These are phyloP conservation scores for Leptodermis oblonga DNA, from an alignment of 257 asterid genomes.

Conservation along the genomic window DNA sequence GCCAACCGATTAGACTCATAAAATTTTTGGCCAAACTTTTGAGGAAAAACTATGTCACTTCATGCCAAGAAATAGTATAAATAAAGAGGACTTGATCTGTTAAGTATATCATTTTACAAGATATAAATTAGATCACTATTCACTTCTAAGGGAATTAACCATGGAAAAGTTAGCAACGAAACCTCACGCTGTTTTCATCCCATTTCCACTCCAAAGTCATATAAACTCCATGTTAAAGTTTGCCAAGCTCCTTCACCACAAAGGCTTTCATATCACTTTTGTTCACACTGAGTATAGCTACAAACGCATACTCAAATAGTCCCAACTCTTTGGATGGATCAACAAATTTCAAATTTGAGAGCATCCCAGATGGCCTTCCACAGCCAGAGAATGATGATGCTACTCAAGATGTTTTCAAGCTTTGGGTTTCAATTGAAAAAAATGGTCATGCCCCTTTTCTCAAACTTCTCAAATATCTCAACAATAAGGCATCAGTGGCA, in stretches of 20 bases:
- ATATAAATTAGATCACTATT: too few species aligned
- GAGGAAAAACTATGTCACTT: too few species aligned
- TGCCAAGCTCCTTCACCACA: slow-evolving; percentile 20
- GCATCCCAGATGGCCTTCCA: slow-evolving; percentile 21
- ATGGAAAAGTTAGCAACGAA: slow-evolving; percentile 8
- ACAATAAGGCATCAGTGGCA: neutral
- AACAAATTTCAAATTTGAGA: slow-evolving; percentile 1
- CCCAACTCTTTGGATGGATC: slow-evolving; percentile 4
- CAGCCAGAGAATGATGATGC: neutral
- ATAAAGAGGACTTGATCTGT: too few species aligned
- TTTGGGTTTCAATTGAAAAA: slow-evolving; percentile 3
- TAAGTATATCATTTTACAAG: too few species aligned
- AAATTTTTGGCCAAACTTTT: too few species aligned
- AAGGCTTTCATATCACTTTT: slow-evolving; percentile 24
- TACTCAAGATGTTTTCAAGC: slow-evolving; percentile 6
- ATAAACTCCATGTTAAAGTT: slow-evolving; percentile 15
- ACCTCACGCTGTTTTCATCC: slow-evolving; percentile 23
- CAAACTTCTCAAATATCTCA: slow-evolving; percentile 5
- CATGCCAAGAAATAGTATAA: too few species aligned
- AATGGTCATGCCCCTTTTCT: slow-evolving; percentile 8
- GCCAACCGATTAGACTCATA: too few species aligned
- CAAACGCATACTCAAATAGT: slow-evolving; percentile 12
- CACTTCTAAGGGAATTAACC: too few species aligned
- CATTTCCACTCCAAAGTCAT: slow-evolving; percentile 24
- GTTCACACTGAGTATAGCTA: slow-evolving; percentile 25